A percentile compares a stretch with the other conserved stretches of the same genome.
Conservation (phyloP, 768 basidiomycete species). For the Lentinula edodes region DNA sequence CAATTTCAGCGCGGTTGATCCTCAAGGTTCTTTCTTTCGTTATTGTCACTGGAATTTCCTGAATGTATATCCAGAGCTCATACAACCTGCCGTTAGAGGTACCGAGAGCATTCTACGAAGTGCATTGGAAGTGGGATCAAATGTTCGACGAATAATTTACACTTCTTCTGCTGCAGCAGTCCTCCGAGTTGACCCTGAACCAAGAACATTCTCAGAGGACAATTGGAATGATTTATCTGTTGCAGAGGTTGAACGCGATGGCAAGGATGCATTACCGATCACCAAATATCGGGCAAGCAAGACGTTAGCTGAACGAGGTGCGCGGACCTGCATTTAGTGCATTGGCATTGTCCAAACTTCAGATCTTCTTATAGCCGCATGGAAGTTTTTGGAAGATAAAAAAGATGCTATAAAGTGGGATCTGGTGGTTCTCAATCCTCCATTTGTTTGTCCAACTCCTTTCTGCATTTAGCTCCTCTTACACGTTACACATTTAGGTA, state of each 20-base stretch:
- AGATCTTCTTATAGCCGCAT: slow-evolving; percentile 26
- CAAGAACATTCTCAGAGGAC: slow-evolving; percentile 35
- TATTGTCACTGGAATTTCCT: too few relatives aligned
- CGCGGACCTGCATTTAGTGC: background rate
- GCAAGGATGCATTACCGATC: slow-evolving; percentile 31
- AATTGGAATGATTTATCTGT: slow-evolving; percentile 59
- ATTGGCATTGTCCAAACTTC: background rate
- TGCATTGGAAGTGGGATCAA: slow-evolving; percentile 29
- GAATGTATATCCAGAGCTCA: slow-evolving; percentile 18
- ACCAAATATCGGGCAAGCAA: slow-evolving; percentile 59
- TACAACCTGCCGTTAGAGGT: slow-evolving; percentile 30
- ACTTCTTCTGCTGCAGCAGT: slow-evolving; percentile 59
- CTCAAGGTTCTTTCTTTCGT: slow-evolving; percentile 18
- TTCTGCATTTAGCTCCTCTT: slow-evolving; percentile 4
- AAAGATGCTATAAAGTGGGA: slow-evolving; percentile 43
- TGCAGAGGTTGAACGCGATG: slow-evolving; percentile 40
- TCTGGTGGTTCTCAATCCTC: slow-evolving; percentile 48
- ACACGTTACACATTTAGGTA: background rate
- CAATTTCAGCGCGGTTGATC: slow-evolving; percentile 27
- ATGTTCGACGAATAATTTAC: slow-evolving; percentile 53
- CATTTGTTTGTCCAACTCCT: slow-evolving; percentile 31
- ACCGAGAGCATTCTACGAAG: slow-evolving; percentile 29
- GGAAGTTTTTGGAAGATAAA: slow-evolving; percentile 37
- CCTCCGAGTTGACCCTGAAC: slow-evolving; percentile 17
- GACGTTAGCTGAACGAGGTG: slow-evolving; percentile 57